Percentiles rank a stretch among this genome's conserved stretches.
These are phyloP conservation scores for Penicillium bovifimosum DNA, from an alignment of 495 filamentous ascomycete species.

Conservation along the genomic window DNA sequence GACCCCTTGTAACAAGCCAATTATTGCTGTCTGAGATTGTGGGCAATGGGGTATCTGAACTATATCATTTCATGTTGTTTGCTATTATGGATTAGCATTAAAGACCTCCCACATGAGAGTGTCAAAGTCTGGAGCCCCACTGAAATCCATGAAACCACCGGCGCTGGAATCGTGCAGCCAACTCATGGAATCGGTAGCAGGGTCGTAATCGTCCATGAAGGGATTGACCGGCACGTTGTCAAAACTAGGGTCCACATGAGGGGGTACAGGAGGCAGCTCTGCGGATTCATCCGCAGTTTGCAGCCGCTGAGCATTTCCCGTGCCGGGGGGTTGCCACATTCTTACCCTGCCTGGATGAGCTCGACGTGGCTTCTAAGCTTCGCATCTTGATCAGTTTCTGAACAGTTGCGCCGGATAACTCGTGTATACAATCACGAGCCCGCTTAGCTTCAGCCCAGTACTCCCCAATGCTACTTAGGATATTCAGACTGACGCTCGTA, in stretches of 20 bases:
- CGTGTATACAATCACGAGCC: conserved; percentile 40
- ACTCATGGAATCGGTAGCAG: conserved; percentile 13
- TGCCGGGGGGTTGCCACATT: neutral
- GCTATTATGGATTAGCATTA: conserved; percentile 5
- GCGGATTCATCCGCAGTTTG: neutral
- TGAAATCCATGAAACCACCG: conserved; percentile 26
- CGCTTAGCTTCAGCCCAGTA: conserved; percentile 42
- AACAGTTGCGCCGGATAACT: conserved; percentile 34
- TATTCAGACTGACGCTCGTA: conserved; percentile 32
- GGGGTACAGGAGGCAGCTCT: neutral
- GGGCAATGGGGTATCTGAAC: neutral
- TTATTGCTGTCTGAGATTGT: neutral
- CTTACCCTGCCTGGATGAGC: neutral
- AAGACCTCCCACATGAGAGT: conserved; percentile 34
- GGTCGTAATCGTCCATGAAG: conserved; percentile 9
- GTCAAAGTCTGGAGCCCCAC: conserved; percentile 32
- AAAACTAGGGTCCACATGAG: neutral
- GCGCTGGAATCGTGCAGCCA: conserved; percentile 28
- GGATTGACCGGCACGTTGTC: neutral
- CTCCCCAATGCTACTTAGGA: conserved; percentile 44
- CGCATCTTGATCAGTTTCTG: conserved; percentile 33
- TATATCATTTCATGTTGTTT: neutral
- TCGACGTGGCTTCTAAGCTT: conserved; percentile 7
- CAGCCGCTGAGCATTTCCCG: neutral
- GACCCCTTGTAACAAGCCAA: too few species aligned